Percentiles rank a stretch among this genome's conserved stretches.
These are phyloP conservation scores for Paracorniculantispora psalliotae DNA, from an alignment of 2,329 filamentous ascomycete genomes.

Conservation along the genomic window DNA sequence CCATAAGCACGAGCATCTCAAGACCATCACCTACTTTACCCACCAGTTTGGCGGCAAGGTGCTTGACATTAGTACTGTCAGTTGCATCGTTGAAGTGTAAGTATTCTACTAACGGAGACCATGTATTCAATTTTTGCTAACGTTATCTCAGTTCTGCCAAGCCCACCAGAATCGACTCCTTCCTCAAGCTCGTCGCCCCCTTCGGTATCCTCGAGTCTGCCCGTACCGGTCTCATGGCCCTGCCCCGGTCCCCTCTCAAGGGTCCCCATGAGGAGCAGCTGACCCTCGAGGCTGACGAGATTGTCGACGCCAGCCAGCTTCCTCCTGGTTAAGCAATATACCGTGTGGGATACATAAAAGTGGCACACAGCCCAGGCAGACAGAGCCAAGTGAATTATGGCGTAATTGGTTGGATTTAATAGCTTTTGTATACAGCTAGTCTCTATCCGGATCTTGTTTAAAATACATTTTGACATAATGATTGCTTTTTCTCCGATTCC, in stretches of 20 bases:
- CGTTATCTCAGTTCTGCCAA: slow-evolving; percentile 68
- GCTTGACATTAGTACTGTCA: slow-evolving; percentile 94
- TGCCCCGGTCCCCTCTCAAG: slow-evolving; percentile 85
- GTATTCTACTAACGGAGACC: slow-evolving; percentile 30
- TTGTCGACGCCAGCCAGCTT: slow-evolving; percentile 90
- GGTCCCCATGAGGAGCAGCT: slow-evolving; percentile 64
- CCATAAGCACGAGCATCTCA: slow-evolving; percentile 96
- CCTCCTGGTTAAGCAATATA: slow-evolving; percentile 67
- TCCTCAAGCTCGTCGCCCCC: slow-evolving; percentile 89
- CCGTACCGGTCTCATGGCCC: slow-evolving; percentile 91
- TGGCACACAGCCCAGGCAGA: neutral
- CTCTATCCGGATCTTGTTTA: slow-evolving; percentile 6
- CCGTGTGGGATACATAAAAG: neutral
- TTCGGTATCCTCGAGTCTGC: slow-evolving; percentile 97
- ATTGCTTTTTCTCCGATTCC: neutral
- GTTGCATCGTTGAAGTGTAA: slow-evolving; percentile 96
- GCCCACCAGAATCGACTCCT: slow-evolving; percentile 88
- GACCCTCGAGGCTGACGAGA: slow-evolving; percentile 83
- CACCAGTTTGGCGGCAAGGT: slow-evolving; percentile 99
- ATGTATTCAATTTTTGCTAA: slow-evolving; percentile 21
- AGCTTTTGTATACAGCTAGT: slow-evolving; percentile 8
- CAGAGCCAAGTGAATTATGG: slow-evolving; percentile 15
- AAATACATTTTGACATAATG: slow-evolving; percentile 3
- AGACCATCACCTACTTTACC: slow-evolving; percentile 91
- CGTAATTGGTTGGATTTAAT: slow-evolving; percentile 18